phyloP scores from a whole-genome alignment of 495 filamentous ascomycete genomes.

The Rhypophila decipiens region DNA sequence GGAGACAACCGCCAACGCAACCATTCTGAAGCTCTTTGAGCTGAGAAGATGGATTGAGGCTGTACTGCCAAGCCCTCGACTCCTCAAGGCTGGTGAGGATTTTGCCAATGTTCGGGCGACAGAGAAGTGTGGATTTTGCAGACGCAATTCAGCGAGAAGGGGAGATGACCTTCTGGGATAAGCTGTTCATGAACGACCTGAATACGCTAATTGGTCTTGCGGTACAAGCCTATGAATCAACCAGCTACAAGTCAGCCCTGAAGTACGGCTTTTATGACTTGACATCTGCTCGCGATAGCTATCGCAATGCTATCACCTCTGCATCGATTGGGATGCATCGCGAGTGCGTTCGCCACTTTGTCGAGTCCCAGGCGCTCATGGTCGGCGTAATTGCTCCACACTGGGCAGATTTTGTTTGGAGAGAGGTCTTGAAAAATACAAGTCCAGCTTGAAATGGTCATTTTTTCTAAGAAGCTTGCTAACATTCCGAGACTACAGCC shows the following conservation, averaged over 20 bases:
- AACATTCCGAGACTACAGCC: too few relatives aligned
- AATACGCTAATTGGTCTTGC: constrained; percentile 74
- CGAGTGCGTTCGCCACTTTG: constrained; percentile 62
- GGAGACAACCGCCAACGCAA: constrained; percentile 85
- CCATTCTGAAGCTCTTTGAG: constrained; percentile 76
- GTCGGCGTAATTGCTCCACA: constrained; percentile 69
- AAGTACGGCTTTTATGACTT: constrained; percentile 85
- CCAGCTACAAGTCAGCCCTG: constrained; percentile 81
- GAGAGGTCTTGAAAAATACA: constrained; percentile 82
- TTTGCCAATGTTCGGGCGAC: too few relatives aligned
- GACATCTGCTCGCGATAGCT: constrained; percentile 72
- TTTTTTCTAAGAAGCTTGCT: too few relatives aligned
- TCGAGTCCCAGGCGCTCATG: constrained; percentile 48
- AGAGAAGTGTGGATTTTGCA: too few relatives aligned
- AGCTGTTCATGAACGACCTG: constrained; percentile 89
- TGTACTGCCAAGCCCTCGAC: constrained; percentile 64
- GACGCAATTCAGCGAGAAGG: constrained; percentile 69
- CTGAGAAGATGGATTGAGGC: constrained; percentile 93
- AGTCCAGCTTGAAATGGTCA: too few relatives aligned
- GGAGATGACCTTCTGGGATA: constrained; percentile 72
- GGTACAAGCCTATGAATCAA: constrained; percentile 65
- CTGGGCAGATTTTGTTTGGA: constrained; percentile 88
- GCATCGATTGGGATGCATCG: constrained; percentile 67
- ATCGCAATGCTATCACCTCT: constrained; percentile 64
- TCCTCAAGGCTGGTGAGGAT: too few relatives aligned